Conservation (phyloP, 1,284 basidiomycete genomes). For the Sporisorium exsertum region DNA sequence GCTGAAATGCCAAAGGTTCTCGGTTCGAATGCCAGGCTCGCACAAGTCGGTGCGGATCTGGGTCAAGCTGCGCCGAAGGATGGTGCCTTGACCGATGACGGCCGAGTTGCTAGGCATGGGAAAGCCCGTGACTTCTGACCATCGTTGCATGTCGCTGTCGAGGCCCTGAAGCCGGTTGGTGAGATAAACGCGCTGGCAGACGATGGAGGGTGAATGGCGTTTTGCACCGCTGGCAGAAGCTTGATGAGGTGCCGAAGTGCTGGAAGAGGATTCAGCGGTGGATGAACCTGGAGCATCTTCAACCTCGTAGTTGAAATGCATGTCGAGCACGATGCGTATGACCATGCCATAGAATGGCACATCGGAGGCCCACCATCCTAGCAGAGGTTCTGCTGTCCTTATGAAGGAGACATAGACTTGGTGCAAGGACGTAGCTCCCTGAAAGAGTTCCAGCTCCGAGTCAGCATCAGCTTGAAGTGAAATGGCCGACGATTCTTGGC, state of each 20-base stretch:
- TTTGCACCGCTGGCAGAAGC: neutral
- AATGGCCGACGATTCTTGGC: neutral
- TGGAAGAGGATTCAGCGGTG: neutral
- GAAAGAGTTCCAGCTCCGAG: slow-evolving; percentile 9
- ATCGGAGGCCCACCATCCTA: slow-evolving; percentile 54
- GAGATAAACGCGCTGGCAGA: slow-evolving; percentile 45
- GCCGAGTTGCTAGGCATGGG: slow-evolving; percentile 41
- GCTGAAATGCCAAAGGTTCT: slow-evolving; percentile 44
- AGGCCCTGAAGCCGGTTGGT: slow-evolving; percentile 46
- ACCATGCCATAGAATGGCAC: slow-evolving; percentile 49
- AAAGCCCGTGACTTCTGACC: slow-evolving; percentile 39
- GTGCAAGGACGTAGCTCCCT: slow-evolving; percentile 31
- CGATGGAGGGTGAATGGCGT: slow-evolving; percentile 25
- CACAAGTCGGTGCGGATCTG: slow-evolving; percentile 41
- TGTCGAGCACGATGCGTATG: slow-evolving; percentile 39
- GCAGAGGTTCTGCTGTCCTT: slow-evolving; percentile 23
- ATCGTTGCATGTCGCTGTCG: slow-evolving; percentile 39
- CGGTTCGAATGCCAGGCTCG: slow-evolving; percentile 45
- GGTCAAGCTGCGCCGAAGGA: slow-evolving; percentile 32
- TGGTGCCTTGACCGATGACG: slow-evolving; percentile 43
- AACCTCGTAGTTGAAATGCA: slow-evolving; percentile 14
- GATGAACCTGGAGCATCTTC: neutral
- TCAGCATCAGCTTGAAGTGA: neutral
- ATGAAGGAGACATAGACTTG: slow-evolving; percentile 42
- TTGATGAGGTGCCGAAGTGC: neutral